Conservation (phyloP, 306 rosid genomes). For the Quercus rubra region DNA sequence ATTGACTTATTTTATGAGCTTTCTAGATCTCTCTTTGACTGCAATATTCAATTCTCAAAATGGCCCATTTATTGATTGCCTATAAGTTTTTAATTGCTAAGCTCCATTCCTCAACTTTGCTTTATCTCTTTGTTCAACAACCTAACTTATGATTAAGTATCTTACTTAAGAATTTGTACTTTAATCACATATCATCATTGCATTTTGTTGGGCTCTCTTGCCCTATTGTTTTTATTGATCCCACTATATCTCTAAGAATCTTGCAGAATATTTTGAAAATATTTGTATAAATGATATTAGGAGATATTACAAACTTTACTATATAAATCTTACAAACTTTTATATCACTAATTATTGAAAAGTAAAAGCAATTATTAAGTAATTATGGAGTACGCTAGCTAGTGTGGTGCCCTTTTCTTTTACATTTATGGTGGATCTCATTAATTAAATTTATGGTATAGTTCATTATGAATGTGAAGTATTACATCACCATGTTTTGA, state of each 20-base stretch:
- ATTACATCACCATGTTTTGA: too few species aligned
- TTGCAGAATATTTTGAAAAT: slow-evolving; percentile 18
- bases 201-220: slow-evolving; percentile 20
- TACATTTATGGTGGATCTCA: fast-evolving
- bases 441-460: too few species aligned
- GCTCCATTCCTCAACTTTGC: slow-evolving; percentile 17
- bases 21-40: slow-evolving; percentile 31
- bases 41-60: slow-evolving; percentile 10
- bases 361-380: too few species aligned
- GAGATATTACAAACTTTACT: too few species aligned
- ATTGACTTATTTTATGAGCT: slow-evolving; percentile 31
- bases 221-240: slow-evolving; percentile 13
- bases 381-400: too few species aligned
- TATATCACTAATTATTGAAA: too few species aligned
- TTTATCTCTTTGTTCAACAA: slow-evolving; percentile 28
- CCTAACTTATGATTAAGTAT: slow-evolving; percentile 29
- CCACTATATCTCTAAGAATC: slow-evolving; percentile 25
- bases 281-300: too few species aligned
- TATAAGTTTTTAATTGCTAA: slow-evolving; percentile 11
- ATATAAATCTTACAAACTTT: too few species aligned
- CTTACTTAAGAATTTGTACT: slow-evolving; percentile 18
- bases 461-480: too few species aligned
- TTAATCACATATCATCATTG: slow-evolving; percentile 23
- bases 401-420: too few species aligned
- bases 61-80: slow-evolving; percentile 25